Base-by-base conservation (phyloP, 148 eudicot species). In the Chenopodium suecicum region DNA sequence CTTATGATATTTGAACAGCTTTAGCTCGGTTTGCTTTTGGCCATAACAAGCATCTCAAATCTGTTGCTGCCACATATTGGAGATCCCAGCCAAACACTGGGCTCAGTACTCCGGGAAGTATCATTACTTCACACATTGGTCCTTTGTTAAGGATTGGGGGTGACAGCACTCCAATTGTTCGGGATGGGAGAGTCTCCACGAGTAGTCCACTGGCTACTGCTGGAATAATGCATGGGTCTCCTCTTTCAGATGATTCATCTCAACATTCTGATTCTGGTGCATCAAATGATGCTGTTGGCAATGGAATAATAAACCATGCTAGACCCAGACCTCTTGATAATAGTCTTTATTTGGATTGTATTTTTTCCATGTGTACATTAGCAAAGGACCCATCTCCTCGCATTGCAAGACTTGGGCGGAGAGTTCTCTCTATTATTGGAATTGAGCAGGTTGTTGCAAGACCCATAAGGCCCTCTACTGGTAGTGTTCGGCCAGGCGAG, bases 341-440 rank as follows among this genome's bases (percentile, higher is more conserved):
- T 83, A 85, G 85, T 66, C 85, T 94, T 56, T 96, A 92, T 89
- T 83, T 93, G 70, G 91, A 91, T 37, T 94, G 94, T 80, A 84
- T 96, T 63, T 78, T 86, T 82, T 91, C 92, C 78, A 92, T 96
- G 95, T 89, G 90, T 70, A 82, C 96, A 19, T 81, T 96, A 75
- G 98, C 99, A 22, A 94, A 96, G 91, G 99, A 96, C 82, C 98
- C 98, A 82, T 96, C 98, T 64, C 94, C 97, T 76, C 90, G 93
- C 37, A 87, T 96, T 83, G 90, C 99, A 73, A 82, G 88, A 79
- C 95, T 96, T 73, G 99, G 99, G 37, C 84, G 95, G 66, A 83
- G 90, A 82, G 93, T 96, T 32, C 87, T 96, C 50, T 87, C 95
- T 32, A 85, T 91, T 82, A 90, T 96, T 80, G 99, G 99, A 56